Percentiles rank a stretch among this genome's conserved stretches.
Conservation (phyloP, 2,329 filamentous ascomycete genomes). For the Diaporthe vexans region DNA sequence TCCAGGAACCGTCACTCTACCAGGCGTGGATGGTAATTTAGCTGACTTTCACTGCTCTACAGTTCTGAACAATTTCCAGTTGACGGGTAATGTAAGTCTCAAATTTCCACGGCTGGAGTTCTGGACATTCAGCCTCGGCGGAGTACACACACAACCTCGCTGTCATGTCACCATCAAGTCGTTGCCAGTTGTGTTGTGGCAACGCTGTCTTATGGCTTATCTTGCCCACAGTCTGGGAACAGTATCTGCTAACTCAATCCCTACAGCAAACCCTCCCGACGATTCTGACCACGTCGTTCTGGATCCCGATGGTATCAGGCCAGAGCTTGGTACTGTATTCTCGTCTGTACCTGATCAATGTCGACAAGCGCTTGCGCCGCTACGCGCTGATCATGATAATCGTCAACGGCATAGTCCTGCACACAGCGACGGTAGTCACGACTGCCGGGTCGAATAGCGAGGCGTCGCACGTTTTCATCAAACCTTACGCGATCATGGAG, state of each 20-base stretch:
- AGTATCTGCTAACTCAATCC: conserved; percentile 2
- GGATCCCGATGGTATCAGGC: conserved; percentile 72
- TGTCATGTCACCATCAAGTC: neutral
- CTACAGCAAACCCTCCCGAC: conserved; percentile 49
- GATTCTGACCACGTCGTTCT: conserved; percentile 61
- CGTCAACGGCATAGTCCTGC: conserved; percentile 64
- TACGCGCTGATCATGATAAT: conserved; percentile 71
- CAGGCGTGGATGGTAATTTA: conserved; percentile 41
- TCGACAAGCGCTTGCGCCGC: conserved; percentile 62
- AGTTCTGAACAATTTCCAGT: conserved; percentile 54
- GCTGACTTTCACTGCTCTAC: conserved; percentile 55
- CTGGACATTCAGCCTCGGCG: neutral
- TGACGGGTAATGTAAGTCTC: conserved; percentile 39
- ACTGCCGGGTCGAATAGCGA: conserved; percentile 65
- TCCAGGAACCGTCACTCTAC: neutral
- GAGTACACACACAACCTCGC: neutral
- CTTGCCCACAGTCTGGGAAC: neutral
- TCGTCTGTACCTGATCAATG: conserved; percentile 70
- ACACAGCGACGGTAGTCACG: conserved; percentile 67
- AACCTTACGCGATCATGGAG: conserved; percentile 63
- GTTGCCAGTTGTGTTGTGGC: too few relatives aligned
- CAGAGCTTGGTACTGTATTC: conserved; percentile 74
- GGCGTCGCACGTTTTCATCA: conserved; percentile 51
- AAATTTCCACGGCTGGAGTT: neutral
- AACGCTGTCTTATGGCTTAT: neutral